phyloP scores from a whole-genome alignment of 805 yeast species.

The Yarrowia bubula region DNA sequence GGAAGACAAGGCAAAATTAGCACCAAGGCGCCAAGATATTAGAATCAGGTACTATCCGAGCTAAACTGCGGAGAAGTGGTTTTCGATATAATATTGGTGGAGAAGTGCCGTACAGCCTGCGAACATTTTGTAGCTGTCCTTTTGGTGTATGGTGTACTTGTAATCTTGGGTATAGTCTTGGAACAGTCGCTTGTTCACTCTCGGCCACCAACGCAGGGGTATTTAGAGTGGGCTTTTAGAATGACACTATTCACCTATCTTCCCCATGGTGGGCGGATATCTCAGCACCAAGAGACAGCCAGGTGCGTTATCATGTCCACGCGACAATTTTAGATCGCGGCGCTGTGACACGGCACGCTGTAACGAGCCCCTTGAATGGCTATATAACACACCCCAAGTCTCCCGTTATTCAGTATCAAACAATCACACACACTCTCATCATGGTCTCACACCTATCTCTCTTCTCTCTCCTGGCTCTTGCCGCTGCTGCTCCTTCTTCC shows the following conservation, averaged over 20 bases:
- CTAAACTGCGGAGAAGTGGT: background rate
- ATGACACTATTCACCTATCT: too few relatives aligned
- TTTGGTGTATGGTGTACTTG: too few relatives aligned
- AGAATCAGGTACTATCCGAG: background rate
- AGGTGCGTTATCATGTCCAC: background rate
- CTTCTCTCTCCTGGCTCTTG: conserved; percentile 8
- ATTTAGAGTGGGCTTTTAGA: too few relatives aligned
- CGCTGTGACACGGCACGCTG: background rate
- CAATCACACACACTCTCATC: background rate
- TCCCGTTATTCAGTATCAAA: background rate
- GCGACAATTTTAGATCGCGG: background rate
- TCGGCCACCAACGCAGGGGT: too few relatives aligned
- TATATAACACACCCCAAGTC: too few relatives aligned
- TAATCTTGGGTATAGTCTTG: too few relatives aligned
- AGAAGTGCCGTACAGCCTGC: background rate
- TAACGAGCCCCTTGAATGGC: too few relatives aligned
- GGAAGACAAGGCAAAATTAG: background rate
- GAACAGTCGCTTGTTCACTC: too few relatives aligned
- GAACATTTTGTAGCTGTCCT: too few relatives aligned
- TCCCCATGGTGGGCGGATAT: background rate
- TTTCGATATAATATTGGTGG: background rate
- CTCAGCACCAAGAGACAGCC: background rate
- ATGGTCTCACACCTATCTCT: conserved; percentile 9
- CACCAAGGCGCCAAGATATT: background rate
- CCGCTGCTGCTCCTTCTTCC: conserved; percentile 16